A percentile compares a stretch with the other conserved stretches of the same genome.
Evolutionary conservation across 1,139 yeast genomes (phyloP).

Genomic region (Meyerozyma sp.): DNA sequence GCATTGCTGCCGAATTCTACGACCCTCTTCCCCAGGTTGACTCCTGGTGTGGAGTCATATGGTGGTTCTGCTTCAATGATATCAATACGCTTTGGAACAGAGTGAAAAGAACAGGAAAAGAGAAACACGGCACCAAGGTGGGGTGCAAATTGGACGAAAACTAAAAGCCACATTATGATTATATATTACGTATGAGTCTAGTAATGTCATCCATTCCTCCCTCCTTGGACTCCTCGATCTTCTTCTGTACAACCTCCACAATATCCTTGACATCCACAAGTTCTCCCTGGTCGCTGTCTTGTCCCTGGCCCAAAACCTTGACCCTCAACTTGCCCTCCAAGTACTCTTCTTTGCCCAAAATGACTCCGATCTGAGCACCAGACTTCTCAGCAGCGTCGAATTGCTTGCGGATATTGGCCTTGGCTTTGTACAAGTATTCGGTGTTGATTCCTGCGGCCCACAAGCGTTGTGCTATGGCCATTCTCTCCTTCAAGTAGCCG

Average conservation of each 20-base stretch:
- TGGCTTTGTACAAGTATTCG: conserved; percentile 85
- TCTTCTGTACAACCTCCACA: conserved; percentile 48
- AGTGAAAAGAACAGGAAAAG: conserved; percentile 57
- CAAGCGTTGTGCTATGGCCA: conserved; percentile 71
- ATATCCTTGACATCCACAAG: conserved; percentile 58
- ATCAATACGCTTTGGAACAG: conserved; percentile 73
- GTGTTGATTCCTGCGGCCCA: conserved; percentile 90
- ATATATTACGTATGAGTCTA: conserved; percentile 53
- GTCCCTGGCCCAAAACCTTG: conserved; percentile 84
- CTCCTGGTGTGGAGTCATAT: conserved; percentile 76
- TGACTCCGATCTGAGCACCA: conserved; percentile 87
- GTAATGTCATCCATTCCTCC: conserved; percentile 54
- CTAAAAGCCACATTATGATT: conserved; percentile 6
- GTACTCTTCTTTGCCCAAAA: conserved; percentile 91
- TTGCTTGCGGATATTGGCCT: conserved; percentile 92
- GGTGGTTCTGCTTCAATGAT: conserved; percentile 65
- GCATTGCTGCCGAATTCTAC: conserved; percentile 75
- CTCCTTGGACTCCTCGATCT: conserved; percentile 38
- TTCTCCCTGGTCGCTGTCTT: conserved; percentile 84
- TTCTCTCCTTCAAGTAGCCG: conserved; percentile 87
- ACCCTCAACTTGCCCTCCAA: conserved; percentile 77
- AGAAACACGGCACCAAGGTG: conserved; percentile 30
- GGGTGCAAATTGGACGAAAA: conserved; percentile 13
- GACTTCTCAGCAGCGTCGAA: conserved; percentile 95
- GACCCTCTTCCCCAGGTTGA: conserved; percentile 72